Conservation (phyloP, 441 rosid species). For the Lepidium campestre region DNA sequence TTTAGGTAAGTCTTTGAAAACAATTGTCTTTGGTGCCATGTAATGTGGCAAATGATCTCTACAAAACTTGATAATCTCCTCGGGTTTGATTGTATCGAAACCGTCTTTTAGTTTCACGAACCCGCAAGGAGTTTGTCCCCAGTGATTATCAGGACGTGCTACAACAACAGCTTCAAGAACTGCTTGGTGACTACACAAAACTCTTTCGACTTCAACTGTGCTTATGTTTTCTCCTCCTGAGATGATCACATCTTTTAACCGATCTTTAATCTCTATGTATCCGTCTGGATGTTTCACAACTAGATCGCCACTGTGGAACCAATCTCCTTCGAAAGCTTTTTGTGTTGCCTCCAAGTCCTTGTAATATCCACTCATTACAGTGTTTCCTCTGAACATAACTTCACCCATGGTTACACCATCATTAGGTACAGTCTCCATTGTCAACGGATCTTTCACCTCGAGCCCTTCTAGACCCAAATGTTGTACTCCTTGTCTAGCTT, state of each 20-base stretch:
- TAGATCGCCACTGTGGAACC: conserved; percentile 67
- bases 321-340: conserved; percentile 53
- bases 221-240: conserved; percentile 79
- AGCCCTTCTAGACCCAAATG: conserved; percentile 60
- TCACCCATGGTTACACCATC: conserved; percentile 62
- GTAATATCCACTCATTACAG: conserved; percentile 62
- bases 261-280: conserved; percentile 54
- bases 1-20: conserved; percentile 60
- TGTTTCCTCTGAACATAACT: conserved; percentile 70
- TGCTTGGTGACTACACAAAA: conserved; percentile 43
- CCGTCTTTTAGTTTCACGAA: conserved; percentile 68
- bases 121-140: conserved; percentile 85
- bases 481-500: conserved; percentile 57
- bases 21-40: conserved; percentile 67
- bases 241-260: conserved; percentile 56
- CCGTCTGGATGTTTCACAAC: conserved; percentile 58
- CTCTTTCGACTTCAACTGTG: conserved; percentile 56
- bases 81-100: conserved; percentile 9
- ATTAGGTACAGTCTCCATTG: conserved; percentile 48
- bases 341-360: conserved; percentile 46
- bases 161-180: conserved; percentile 67
- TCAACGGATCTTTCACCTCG: conserved; percentile 46
- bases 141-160: conserved; percentile 57
- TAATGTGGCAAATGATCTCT: conserved; percentile 56
- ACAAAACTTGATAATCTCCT: conserved; percentile 53